Evolutionary conservation across 257 asterid genomes (phyloP).

Genomic region (Fraxinus cuspidata): DNA sequence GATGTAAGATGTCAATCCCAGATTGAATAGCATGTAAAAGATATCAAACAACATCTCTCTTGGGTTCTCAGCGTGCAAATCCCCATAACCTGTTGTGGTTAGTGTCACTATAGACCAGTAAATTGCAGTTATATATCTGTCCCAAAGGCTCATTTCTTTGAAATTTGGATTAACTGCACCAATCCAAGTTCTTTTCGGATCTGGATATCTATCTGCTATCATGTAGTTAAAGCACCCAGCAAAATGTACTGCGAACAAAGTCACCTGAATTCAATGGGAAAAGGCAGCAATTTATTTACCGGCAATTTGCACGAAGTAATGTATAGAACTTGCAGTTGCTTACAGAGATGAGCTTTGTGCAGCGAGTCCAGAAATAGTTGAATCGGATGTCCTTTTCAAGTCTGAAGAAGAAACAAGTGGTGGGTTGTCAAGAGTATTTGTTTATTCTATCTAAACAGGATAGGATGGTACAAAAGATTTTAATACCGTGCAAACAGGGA

Average conservation of each 20-base stretch:
- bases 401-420: constrained; percentile 1
- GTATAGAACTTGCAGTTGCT: not conserved
- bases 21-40: constrained; percentile 60
- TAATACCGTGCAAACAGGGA: constrained; percentile 73
- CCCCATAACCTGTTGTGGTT: constrained; percentile 71
- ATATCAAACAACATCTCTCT: constrained; percentile 60
- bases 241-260: constrained; percentile 59
- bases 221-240: constrained; percentile 61
- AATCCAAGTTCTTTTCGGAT: constrained; percentile 53
- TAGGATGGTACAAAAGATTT: not conserved
- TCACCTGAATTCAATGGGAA: constrained; percentile 39
- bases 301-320: not conserved
- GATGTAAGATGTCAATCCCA: constrained; percentile 63
- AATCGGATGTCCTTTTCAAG: constrained; percentile 27
- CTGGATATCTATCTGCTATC: constrained; percentile 49
- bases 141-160: constrained; percentile 46
- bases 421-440: not conserved
- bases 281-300: not conserved
- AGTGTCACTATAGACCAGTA: constrained; percentile 69
- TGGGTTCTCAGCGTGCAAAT: constrained; percentile 57
- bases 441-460: not conserved
- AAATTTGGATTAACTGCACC: constrained; percentile 55
- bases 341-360: constrained; percentile 26
- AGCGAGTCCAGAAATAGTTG: constrained; percentile 29
- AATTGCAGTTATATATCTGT: constrained; percentile 52